Evolutionary conservation across 495 filamentous ascomycete species (phyloP), one percentile per base, ranked within the genome.

Genomic region (Elasticomyces elasticus): DNA sequence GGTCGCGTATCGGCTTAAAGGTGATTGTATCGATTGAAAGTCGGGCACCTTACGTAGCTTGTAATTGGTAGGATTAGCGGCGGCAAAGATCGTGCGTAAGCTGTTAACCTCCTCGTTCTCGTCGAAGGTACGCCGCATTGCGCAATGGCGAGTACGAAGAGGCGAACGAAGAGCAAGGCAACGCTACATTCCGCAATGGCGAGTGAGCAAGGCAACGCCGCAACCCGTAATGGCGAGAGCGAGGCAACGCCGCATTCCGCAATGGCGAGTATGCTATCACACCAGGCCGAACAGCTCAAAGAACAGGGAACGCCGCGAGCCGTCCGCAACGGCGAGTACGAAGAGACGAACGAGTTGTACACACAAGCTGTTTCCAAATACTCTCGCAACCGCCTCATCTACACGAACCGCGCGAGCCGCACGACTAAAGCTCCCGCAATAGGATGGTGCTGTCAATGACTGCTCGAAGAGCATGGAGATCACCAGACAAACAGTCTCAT

Each of bases 1-100:
- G 92, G 69, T 98, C 92, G 60, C 90, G 77, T 89, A 98, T 95
- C 55, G 96, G 77, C 33, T 79, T 76, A 60, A 96, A 96, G 0
- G 84, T 88, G 48, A 98, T 97, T 20, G 82, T 84, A 64, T 97
- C 92, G 40, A 98, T 76, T 0, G 86, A 73, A 87, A 87, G 56
- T 95, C 91, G 0, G 92, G 90, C 1, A 94, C 58, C 62, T 79
- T 77, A 51, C 86, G 74, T 62, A 66, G 72, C 58, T 65, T 52
- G 55, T 66, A 54, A 46, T 75, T 74, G 61, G 74, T 67, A 51
- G 80, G 75, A 49, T 77, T 71, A 1, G 82, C 77, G 30, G 74
- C 69, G 41, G 85, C 85, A 65, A 88, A 89, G 3, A 79, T 73
- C 1, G 59, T 72, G 28, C 75, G 65, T 41, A 87, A 56, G 27